phyloP scores from a whole-genome alignment of 2,329 filamentous ascomycete genomes.

The Arthroderma uncinatum region DNA sequence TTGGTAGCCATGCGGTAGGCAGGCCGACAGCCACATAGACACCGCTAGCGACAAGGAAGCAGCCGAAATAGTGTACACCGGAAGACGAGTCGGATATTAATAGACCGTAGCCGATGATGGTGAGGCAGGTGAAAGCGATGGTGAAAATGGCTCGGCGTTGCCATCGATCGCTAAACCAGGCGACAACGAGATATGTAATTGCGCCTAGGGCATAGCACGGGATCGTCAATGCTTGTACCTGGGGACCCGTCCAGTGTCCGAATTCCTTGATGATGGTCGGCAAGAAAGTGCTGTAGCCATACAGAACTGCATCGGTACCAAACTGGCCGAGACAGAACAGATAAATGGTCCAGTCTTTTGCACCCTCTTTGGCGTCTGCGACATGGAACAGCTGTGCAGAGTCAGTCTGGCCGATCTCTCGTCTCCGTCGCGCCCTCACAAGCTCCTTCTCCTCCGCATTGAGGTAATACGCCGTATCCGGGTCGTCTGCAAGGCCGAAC shows the following conservation, averaged over 20 bases:
- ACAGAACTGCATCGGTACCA: slow-evolving; percentile 64
- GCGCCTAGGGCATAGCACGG: slow-evolving; percentile 67
- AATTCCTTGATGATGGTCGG: slow-evolving; percentile 67
- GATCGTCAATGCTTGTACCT: slow-evolving; percentile 66
- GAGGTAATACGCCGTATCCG: slow-evolving; percentile 53
- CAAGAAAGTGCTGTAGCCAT: slow-evolving; percentile 66
- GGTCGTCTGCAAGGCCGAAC: slow-evolving; percentile 54
- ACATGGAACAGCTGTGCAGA: slow-evolving; percentile 46
- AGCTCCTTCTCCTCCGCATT: slow-evolving; percentile 49
- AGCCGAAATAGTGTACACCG: slow-evolving; percentile 62
- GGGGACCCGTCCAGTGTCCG: slow-evolving; percentile 49
- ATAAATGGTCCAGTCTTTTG: slow-evolving; percentile 67
- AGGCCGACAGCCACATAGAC: slow-evolving; percentile 52
- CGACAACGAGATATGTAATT: slow-evolving; percentile 54
- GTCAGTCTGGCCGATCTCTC: slow-evolving; percentile 40
- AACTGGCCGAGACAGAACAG: slow-evolving; percentile 59
- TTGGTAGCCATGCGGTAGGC: slow-evolving; percentile 48
- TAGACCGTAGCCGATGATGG: slow-evolving; percentile 58
- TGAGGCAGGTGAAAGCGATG: slow-evolving; percentile 51
- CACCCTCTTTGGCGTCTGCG: slow-evolving; percentile 54
- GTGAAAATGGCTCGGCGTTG: slow-evolving; percentile 56
- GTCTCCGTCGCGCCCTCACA: slow-evolving; percentile 40
- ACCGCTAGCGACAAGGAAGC: slow-evolving; percentile 63
- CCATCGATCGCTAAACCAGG: slow-evolving; percentile 51
- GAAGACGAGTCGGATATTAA: slow-evolving; percentile 50